These are phyloP conservation scores for Xylaria sp. DNA, from an alignment of 2,329 filamentous ascomycete species.

Conservation along the genomic window DNA sequence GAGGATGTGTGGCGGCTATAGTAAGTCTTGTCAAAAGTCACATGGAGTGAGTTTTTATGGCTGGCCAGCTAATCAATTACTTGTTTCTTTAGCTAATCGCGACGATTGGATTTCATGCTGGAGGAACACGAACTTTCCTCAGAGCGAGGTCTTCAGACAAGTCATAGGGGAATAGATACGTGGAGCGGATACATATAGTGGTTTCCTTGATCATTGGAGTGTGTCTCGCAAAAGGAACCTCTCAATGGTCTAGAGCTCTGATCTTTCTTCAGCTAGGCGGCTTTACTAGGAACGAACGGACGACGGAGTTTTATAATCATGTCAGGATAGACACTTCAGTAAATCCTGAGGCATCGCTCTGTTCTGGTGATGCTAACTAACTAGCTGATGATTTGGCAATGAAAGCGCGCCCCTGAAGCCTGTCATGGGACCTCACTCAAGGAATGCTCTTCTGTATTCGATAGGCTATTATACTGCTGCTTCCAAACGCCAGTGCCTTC, in stretches of 20 bases:
- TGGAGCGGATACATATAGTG: not conserved
- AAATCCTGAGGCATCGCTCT: not conserved
- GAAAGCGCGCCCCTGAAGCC: not conserved
- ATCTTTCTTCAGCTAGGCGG: not conserved
- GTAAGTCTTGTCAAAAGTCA: slow-evolving; percentile 63
- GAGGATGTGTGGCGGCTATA: slow-evolving; percentile 91
- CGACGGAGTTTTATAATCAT: not conserved
- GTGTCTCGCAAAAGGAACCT: not conserved
- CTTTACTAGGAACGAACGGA: not conserved
- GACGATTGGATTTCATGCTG: slow-evolving; percentile 85
- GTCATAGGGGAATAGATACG: slow-evolving; percentile 42
- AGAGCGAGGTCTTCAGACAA: slow-evolving; percentile 57
- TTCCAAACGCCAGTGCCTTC: slow-evolving; percentile 39
- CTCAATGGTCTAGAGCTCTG: not conserved
- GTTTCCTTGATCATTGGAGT: not conserved
- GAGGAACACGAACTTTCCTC: slow-evolving; percentile 73
- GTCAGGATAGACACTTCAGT: not conserved
- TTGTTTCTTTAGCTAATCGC: slow-evolving; percentile 69
- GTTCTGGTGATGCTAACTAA: slow-evolving; percentile 9
- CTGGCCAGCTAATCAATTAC: slow-evolving; percentile 5
- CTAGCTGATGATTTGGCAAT: slow-evolving; percentile 4
- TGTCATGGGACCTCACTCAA: not conserved
- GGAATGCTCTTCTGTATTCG: not conserved
- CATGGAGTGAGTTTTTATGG: not conserved
- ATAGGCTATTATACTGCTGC: slow-evolving; percentile 4